Evolutionary conservation across 805 yeast species (phyloP).

Genomic region (Lipomyces orientalis): DNA sequence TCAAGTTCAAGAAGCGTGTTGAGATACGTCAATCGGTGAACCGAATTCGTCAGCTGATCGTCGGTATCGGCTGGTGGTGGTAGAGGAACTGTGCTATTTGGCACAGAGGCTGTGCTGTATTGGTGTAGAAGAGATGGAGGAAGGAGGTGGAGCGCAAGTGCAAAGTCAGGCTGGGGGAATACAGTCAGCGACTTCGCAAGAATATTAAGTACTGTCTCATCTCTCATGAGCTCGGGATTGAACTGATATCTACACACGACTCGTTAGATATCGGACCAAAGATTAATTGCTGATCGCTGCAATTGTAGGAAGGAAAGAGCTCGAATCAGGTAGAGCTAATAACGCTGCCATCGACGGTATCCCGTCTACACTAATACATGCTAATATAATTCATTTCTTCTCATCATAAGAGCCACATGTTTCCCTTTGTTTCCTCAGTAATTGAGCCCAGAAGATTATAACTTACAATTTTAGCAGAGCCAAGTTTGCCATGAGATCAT

Average conservation of each 20-base stretch:
- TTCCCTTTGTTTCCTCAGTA: neutral
- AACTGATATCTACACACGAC: constrained; percentile 42
- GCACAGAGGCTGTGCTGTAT: constrained; percentile 21
- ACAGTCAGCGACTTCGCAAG: constrained; percentile 52
- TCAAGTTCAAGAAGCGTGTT: constrained; percentile 44
- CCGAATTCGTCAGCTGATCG: constrained; percentile 26
- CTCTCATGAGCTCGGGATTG: constrained; percentile 41
- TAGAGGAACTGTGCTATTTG: constrained; percentile 36
- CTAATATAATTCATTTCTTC: constrained; percentile 25
- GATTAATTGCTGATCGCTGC: neutral
- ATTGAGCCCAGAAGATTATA: neutral
- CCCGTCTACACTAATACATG: constrained; percentile 37
- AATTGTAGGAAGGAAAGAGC: neutral
- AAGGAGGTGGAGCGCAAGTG: constrained; percentile 52
- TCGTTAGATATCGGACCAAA: neutral
- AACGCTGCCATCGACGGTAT: constrained; percentile 32
- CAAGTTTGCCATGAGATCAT: constrained; percentile 52
- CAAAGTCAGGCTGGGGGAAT: constrained; percentile 52
- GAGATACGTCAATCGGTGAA: constrained; percentile 41
- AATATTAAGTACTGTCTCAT: constrained; percentile 46
- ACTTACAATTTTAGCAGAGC: constrained; percentile 53
- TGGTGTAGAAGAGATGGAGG: constrained; percentile 49
- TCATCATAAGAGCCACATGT: constrained; percentile 20
- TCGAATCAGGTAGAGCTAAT: constrained; percentile 37
- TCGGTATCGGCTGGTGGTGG: constrained; percentile 27